A percentile compares a stretch with the other conserved stretches of the same genome.
These are phyloP conservation scores for Chytriomyces sp. DNA, from an alignment of 192 early-diverging fungal genomes.

Conservation along the genomic window DNA sequence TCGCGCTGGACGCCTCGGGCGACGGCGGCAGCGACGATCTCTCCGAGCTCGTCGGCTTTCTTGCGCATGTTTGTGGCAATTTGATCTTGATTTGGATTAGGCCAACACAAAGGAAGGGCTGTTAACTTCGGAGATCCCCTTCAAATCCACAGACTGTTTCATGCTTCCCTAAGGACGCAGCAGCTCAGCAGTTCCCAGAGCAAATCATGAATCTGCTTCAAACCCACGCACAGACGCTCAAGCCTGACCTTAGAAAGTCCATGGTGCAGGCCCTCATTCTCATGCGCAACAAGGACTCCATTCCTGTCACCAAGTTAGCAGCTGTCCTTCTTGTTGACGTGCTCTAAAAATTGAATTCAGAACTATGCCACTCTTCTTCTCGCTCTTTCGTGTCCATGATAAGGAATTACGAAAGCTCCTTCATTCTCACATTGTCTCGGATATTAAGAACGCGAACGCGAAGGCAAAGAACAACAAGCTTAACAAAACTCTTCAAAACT, in stretches of 20 bases:
- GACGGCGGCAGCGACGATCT: slow-evolving; percentile 64
- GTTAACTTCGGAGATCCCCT: neutral
- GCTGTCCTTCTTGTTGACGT: neutral
- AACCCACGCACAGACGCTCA: slow-evolving; percentile 77
- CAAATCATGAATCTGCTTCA: slow-evolving; percentile 83
- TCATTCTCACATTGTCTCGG: slow-evolving; percentile 91
- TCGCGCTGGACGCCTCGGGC: slow-evolving; percentile 75
- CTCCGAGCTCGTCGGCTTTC: slow-evolving; percentile 86
- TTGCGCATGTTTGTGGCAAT: slow-evolving; percentile 66
- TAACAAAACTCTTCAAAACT: slow-evolving; percentile 96
- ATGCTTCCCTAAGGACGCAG: slow-evolving; percentile 81
- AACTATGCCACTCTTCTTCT: slow-evolving; percentile 91
- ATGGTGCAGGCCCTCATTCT: slow-evolving; percentile 91
- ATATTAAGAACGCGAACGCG: slow-evolving; percentile 91
- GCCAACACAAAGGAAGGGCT: neutral
- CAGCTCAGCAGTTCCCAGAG: slow-evolving; percentile 73
- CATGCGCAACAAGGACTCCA: slow-evolving; percentile 80
- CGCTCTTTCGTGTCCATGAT: slow-evolving; percentile 92
- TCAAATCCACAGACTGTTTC: slow-evolving; percentile 57
- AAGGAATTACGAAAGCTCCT: slow-evolving; percentile 86
- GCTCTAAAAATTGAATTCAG: slow-evolving; percentile 22
- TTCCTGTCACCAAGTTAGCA: slow-evolving; percentile 48
- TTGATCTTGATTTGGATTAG: neutral
- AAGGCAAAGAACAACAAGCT: slow-evolving; percentile 96
- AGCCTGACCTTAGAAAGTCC: slow-evolving; percentile 79